Base-by-base conservation (phyloP, 2,329 filamentous ascomycete genomes). In the Aplosporella prunicola region DNA sequence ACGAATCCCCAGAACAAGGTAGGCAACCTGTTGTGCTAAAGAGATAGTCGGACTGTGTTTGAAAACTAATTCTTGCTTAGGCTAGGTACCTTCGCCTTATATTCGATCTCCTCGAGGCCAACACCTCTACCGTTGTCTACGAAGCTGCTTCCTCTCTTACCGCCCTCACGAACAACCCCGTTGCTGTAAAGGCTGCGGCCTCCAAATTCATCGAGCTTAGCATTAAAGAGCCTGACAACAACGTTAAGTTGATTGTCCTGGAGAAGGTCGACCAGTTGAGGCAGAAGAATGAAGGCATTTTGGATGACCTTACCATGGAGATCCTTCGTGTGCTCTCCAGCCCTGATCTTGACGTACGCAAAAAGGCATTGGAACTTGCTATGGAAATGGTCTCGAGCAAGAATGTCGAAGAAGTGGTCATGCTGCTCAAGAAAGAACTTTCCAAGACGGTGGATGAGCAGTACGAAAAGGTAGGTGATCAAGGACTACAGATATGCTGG, bases 371-470 rank as follows among this genome's bases (percentile, higher is more conserved):
- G 18, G 72, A 76, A 40, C 84, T 98, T 52, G 88, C 88, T 9
- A 70, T 98, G 59, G 88, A 95, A 47, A 96, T 98, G 91, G 86
- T 98, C 5, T 91, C 89, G 0, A 95, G 88, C 74, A 93, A 94
- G 67, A 98, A 98, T 47, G 88, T 98, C 5, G 91, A 96, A 57
- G 91, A 98, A 55, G 91, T 98, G 10, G 84, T 98, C 15, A 75
- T 96, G 53, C 72, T 98, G 1, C 71, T 98, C 43, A 98, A 98
- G 70, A 98, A 98, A 62, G 91, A 98, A 58, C 75, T 98, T 18
- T 80, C 86, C 45, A 98, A 96, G 72, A 98, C 91, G 0, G 86
- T 96, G 28, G 88, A 98, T 53, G 88, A 96, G 61, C 88, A 95
- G 61, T 96, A 95, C 64, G 91, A 98, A 68, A 96, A 96, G 68